These are phyloP conservation scores for Acanthochlamys bracteata DNA, from an alignment of 106 monocot species.

Conservation along the genomic window DNA sequence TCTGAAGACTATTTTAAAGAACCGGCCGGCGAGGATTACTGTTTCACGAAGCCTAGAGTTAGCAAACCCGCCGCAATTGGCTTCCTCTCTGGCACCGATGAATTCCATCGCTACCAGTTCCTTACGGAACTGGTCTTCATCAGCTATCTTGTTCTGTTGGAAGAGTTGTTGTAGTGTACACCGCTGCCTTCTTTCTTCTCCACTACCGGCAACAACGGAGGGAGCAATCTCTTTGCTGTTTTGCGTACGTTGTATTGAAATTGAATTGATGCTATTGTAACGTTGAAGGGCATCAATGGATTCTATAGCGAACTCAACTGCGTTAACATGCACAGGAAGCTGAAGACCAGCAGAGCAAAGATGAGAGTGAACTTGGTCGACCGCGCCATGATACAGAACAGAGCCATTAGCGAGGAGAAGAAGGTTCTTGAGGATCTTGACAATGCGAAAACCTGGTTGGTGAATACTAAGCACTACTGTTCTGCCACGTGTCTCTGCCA, in stretches of 20 bases:
- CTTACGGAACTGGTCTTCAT: constrained; percentile 13
- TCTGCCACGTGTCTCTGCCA: constrained; percentile 59
- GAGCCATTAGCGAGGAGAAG: constrained; percentile 60
- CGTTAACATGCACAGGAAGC: constrained; percentile 48
- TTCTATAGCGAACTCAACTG: constrained; percentile 83
- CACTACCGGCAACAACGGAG: too few species aligned
- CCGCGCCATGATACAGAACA: constrained; percentile 65
- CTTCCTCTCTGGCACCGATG: neutral
- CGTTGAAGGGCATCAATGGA: constrained; percentile 35
- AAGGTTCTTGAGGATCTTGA: constrained; percentile 55
- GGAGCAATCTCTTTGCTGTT: too few species aligned
- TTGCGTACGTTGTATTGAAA: too few species aligned
- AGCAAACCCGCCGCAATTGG: constrained; percentile 19
- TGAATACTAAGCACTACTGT: constrained; percentile 87
- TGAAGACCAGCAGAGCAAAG: constrained; percentile 33
- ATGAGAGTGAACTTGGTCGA: constrained; percentile 31
- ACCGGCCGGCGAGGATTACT: constrained; percentile 55
- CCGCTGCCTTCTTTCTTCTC: constrained; percentile 11
- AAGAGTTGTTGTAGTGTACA: constrained; percentile 78
- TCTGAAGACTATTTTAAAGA: constrained; percentile 63
- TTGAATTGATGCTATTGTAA: constrained; percentile 15
- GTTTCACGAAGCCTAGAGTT: constrained; percentile 55
- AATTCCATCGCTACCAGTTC: neutral
- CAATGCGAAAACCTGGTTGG: constrained; percentile 75
- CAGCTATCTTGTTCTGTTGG: constrained; percentile 26